Evolutionary conservation across 2,329 filamentous ascomycete species (phyloP), one percentile per base, ranked within the genome.

Genomic region (Talaromyces sp.): DNA sequence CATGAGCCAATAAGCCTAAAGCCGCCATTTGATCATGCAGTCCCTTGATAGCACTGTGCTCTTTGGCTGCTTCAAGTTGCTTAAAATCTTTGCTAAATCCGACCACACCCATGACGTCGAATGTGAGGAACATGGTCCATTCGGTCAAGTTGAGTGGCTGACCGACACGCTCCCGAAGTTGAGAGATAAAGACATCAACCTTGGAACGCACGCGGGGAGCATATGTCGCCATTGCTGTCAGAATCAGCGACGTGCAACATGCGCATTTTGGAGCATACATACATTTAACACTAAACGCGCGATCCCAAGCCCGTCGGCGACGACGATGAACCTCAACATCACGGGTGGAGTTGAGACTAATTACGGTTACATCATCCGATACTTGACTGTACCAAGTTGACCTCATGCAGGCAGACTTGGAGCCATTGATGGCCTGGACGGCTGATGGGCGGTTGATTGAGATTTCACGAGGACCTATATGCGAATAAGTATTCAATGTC

Each of bases 21-120:
- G 74, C 65, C 5, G 67, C 67, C 70, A 81, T 75, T 35, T 77
- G 72, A 0, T 70, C 69, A 63, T 79, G 78, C 3, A 81, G 68
- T 1, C 66, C 72, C 39, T 67, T 66, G 37, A 72, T 70, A 11
- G 66, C 69, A 14, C 62, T 65, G 43, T 70, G 68, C 24, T 65
- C 64, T 39, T 43, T 47, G 4, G 66, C 67, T 0, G 57, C 62
- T 11, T 56, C 68, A 31, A 80, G 69, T 72, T 76, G 76, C 19
- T 74, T 68, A 54, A 79, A 80, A 5, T 71, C 69, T 33, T 73
- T 72, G 0, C 75, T 76, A 22, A 49, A 49, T 7, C 45, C 45
- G 13, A 49, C 45, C 24, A 27, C 22, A 2, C 45, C 45, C 45
- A 49, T 49, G 19, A 49, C 22, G 13, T 49, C 45, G 22, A 49